Base-by-base conservation (phyloP, 768 basidiomycete species). In the Mycena alexandri region DNA sequence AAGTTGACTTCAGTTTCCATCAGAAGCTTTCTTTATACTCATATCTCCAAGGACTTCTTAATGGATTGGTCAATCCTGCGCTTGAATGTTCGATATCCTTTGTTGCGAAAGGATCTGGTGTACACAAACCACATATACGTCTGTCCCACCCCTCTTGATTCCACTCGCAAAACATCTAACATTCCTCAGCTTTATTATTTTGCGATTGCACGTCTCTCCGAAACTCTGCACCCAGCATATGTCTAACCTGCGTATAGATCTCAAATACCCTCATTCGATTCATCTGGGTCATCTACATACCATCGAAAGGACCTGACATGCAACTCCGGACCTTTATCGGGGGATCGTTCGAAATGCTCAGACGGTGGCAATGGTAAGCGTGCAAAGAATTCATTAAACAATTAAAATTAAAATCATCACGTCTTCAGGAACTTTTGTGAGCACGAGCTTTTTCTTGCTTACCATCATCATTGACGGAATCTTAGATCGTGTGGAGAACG, bases 11-110 rank as follows among this genome's bases (percentile, higher is more conserved):
- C 2, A 0, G 9, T 60, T 59, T 25, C 9, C 25, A 17, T 21
- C 33, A 44, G n/a, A 11, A 44, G 10, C 6, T 43, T n/a, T 34
- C 10, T 22, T 56, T 33, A 61, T 19, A 8, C 29, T n/a, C 34
- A 19, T n/a, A 8, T 17, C 29, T 48, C 41, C 43, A 29, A 94
- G 95, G 95, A 98, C 72, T 75, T 95, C 24, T 74, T 91, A 9
- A 92, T 96, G 88, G 97, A 99, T 77, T 98, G 97, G 97, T 94
- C 93, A 1, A 76, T 99, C 48, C 80, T 94, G 51, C 82, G 86
- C 63, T 81, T 85, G 10, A 87, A 82, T 61, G 81, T 84, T 7
- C 80, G 72, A 67, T 83, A 92, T 67, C 86, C 81, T 22, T 80
- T 93, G 42, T 84, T 99, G 3, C 89, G 98, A 24, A 77, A 81